Percentiles rank a stretch among this genome's conserved stretches.
Evolutionary conservation across 2,329 filamentous ascomycete genomes (phyloP).

Genomic region (Chaetothyriales sp.): DNA sequence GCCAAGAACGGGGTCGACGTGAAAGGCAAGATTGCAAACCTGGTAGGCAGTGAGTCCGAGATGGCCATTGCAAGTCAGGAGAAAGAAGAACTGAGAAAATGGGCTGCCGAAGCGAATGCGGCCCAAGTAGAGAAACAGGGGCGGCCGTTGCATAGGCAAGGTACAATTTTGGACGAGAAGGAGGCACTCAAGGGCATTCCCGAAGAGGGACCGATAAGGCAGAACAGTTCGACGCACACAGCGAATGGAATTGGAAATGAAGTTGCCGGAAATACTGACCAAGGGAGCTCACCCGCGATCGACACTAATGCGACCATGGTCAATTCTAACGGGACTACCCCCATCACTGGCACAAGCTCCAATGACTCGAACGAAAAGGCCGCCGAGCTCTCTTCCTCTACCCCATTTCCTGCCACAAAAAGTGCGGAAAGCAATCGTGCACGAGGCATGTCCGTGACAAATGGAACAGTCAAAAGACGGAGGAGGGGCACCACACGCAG

Average conservation of each 20-base stretch:
- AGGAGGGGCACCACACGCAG: constrained; percentile 33
- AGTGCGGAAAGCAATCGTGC: constrained; percentile 18
- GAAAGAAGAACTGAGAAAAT: constrained; percentile 25
- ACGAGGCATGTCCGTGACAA: neutral
- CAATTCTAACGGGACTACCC: neutral
- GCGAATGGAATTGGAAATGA: constrained; percentile 13
- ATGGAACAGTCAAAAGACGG: constrained; percentile 21
- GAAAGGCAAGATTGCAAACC: constrained; percentile 20
- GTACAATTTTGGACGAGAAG: constrained; percentile 15
- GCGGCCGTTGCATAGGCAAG: constrained; percentile 14
- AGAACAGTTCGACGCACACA: constrained; percentile 32
- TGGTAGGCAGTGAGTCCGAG: constrained; percentile 8
- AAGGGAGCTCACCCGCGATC: neutral
- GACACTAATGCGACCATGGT: neutral
- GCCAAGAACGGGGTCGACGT: constrained; percentile 22
- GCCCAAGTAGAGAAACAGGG: constrained; percentile 24
- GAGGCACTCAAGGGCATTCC: constrained; percentile 10
- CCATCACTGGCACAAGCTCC: neutral
- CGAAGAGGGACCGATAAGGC: constrained; percentile 19
- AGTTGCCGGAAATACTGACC: constrained; percentile 11
- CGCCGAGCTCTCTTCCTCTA: neutral
- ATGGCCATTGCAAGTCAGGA: constrained; percentile 15
- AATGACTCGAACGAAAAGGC: neutral
- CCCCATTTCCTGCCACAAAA: neutral
- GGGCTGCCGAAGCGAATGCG: constrained; percentile 23